Evolutionary conservation across 495 filamentous ascomycete species (phyloP).

Genomic region (Xylaria castorea): DNA sequence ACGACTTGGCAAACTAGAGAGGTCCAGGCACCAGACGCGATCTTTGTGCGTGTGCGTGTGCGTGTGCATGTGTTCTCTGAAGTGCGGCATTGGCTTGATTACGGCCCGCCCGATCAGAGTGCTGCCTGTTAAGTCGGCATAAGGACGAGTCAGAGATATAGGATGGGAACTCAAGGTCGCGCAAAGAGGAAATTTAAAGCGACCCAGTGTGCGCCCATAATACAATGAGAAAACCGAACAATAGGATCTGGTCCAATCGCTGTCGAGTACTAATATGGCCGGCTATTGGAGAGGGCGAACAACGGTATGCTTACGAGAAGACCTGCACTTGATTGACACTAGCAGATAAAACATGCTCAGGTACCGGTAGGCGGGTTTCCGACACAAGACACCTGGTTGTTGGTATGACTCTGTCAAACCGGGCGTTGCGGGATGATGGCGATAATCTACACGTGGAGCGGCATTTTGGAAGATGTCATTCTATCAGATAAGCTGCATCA

Average conservation of each 20-base stretch:
- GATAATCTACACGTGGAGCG: background rate
- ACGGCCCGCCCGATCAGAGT: conserved; percentile 20
- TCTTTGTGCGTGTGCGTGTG: conserved; percentile 2
- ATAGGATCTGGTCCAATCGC: conserved; percentile 4
- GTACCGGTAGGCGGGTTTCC: conserved; percentile 1
- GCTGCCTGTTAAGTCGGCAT: conserved; percentile 7
- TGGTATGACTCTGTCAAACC: conserved; percentile 12
- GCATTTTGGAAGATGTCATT: background rate
- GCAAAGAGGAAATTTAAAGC: background rate
- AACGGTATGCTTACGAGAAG: background rate
- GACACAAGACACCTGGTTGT: background rate
- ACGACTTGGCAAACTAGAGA: background rate
- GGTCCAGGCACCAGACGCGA: conserved; percentile 21
- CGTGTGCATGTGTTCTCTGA: conserved; percentile 1
- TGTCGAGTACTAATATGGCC: background rate
- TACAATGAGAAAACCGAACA: background rate
- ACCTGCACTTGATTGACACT: background rate
- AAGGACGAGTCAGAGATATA: conserved; percentile 18
- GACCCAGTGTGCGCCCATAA: background rate
- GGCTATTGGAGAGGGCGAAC: conserved; percentile 4
- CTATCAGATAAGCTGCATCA: background rate
- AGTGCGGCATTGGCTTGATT: background rate
- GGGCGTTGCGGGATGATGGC: background rate
- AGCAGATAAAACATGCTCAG: background rate
- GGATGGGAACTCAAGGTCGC: background rate